A percentile compares a stretch with the other conserved stretches of the same genome.
These are phyloP conservation scores for Sedum album DNA, from an alignment of 164 flowering plant genomes.

Conservation along the genomic window DNA sequence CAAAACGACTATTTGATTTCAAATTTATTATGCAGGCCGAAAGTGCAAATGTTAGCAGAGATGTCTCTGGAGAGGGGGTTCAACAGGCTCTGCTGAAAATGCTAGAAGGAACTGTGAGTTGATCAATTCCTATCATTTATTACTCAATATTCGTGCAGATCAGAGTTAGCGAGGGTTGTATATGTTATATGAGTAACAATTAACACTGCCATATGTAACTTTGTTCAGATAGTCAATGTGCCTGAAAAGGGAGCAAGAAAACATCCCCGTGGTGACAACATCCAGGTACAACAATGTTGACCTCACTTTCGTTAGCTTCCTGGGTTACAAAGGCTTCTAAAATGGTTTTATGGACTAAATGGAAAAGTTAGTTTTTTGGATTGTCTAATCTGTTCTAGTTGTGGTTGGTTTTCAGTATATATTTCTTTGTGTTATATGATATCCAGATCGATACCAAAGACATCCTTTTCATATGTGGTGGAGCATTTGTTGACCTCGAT, in stretches of 20 bases:
- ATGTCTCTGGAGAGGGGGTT: constrained; percentile 98
- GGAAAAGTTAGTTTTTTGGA: neutral
- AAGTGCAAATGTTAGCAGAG: constrained; percentile 86
- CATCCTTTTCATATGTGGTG: constrained; percentile 97
- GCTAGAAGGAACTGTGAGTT: constrained; percentile 99
- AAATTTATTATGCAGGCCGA: constrained; percentile 50
- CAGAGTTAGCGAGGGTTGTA: neutral
- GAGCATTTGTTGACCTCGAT: constrained; percentile 93
- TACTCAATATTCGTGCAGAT: neutral
- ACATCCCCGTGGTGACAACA: constrained; percentile 94
- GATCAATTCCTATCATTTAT: neutral
- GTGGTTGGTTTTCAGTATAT: constrained; percentile 1
- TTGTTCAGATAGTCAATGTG: constrained; percentile 80
- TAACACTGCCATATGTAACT: neutral
- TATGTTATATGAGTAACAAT: neutral
- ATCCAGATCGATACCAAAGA: constrained; percentile 93
- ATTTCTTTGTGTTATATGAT: neutral
- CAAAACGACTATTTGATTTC: neutral
- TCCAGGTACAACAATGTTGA: constrained; percentile 52
- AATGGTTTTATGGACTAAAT: neutral
- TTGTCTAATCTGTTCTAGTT: neutral
- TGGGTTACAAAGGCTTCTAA: neutral
- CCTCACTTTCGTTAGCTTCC: neutral
- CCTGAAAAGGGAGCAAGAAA: constrained; percentile 98
- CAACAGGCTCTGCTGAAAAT: constrained; percentile 95